phyloP scores from a whole-genome alignment of 306 rosid genomes.

The Casuarina cunninghamiana region DNA sequence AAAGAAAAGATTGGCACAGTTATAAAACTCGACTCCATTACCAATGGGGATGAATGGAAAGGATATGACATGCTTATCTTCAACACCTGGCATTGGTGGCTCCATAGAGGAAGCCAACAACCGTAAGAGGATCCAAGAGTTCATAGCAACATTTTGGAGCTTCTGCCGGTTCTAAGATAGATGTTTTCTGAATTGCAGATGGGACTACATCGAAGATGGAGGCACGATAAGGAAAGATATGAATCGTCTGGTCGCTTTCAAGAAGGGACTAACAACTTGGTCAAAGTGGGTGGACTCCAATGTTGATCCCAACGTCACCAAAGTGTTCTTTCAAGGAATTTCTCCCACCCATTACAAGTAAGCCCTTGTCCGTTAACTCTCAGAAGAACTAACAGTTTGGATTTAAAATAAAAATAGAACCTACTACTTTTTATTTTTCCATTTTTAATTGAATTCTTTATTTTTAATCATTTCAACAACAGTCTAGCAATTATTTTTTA shows the following conservation, averaged over 20 bases:
- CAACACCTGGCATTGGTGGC: conserved; percentile 60
- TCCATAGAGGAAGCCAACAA: conserved; percentile 38
- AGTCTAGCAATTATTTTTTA: no score
- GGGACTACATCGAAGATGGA: conserved; percentile 40
- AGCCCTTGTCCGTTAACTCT: not conserved
- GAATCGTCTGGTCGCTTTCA: conserved; percentile 40
- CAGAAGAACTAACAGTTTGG: no score
- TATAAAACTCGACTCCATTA: conserved; percentile 44
- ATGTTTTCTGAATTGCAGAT: conserved; percentile 18
- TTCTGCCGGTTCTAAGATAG: not conserved
- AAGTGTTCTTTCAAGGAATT: conserved; percentile 43
- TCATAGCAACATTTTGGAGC: no score
- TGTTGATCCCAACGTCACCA: conserved; percentile 27
- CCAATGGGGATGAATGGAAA: conserved; percentile 38
- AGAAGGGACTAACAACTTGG: conserved; percentile 44
- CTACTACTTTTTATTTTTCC: no score
- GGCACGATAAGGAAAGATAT: conserved; percentile 31
- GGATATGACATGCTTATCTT: conserved; percentile 48
- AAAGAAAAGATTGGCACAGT: conserved; percentile 33
- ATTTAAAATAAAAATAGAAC: no score
- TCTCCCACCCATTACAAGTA: conserved; percentile 38
- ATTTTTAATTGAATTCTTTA: no score
- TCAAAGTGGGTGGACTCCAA: conserved; percentile 46
- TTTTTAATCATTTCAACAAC: no score
- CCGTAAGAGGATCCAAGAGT: conserved; percentile 15